Evolutionary conservation across 306 rosid genomes (phyloP), one percentile per base, ranked within the genome.

Genomic region (Delonix regia): DNA sequence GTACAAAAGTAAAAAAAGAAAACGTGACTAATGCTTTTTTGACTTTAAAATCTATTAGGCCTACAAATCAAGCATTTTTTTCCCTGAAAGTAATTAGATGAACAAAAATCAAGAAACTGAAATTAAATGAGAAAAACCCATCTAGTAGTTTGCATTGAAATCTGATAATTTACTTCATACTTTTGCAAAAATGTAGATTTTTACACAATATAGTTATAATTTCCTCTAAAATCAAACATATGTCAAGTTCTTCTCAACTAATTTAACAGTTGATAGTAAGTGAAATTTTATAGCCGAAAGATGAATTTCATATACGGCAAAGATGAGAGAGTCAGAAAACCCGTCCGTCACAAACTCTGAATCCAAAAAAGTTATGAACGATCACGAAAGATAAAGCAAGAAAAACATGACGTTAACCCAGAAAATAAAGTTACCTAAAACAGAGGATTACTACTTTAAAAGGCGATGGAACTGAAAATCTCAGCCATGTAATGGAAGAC

Each of bases 401-500:
- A 59, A 38, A 60, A 76, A 77, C 42, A 41, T 52, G 85, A 76
- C 30, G 56, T 71, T 62, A 76, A 71, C 61, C 30, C 74, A 76
- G 78, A 76, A 48, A 81, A 62, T 66, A 16, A 79, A 75, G 70
- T 77, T 85, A 79, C 78, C 87, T 84, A 81, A 59, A 86, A 77
- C 67, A 81, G 74, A 79, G 90, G 94, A 69, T 83, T 81, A 53
- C 68, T 60, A 62, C 76, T 81, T 78, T 79, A 75, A 81, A 88
- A 86, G 88, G 75, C 78, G 69, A 84, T 65, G 70, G 70, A 80
- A 69, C 86, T 76, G 68, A 85, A 86, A 90, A 87, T 81, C 89
- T 86, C 88, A 80, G 83, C 94, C 92, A 84, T 85, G 87, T 75
- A 88, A 81, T 61, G 70, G 63, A 60, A 76, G 74, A 77, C 69